Conservation (phyloP, 352 stramenopile species). For the Pythium sukuiense region DNA sequence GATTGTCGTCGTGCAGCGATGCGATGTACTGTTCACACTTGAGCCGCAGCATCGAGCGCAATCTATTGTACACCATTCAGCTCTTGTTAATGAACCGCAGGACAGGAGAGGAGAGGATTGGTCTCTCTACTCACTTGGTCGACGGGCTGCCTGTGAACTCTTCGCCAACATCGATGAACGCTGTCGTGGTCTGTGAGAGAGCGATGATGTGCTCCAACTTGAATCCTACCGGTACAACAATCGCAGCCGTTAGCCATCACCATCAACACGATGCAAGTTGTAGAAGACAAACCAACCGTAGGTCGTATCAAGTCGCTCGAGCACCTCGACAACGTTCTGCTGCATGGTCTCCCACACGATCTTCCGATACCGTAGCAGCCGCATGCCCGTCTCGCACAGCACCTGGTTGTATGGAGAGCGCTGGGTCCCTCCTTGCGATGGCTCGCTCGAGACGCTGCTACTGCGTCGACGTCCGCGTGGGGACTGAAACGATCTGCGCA, state of each 20-base stretch:
- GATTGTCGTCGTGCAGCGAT: conserved; percentile 79
- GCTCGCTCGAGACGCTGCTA: conserved; percentile 36
- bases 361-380: conserved; percentile 71
- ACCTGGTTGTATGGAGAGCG: conserved; percentile 61
- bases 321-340: conserved; percentile 67
- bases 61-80: conserved; percentile 27
- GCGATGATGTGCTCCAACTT: conserved; percentile 89
- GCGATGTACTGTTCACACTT: conserved; percentile 84
- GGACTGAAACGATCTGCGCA: conserved; percentile 19
- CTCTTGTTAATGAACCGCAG: neutral
- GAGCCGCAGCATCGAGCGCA: conserved; percentile 65
- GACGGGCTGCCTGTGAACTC: conserved; percentile 78
- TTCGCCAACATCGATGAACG: conserved; percentile 81
- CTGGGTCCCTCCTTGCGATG: conserved; percentile 11
- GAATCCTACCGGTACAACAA: conserved; percentile 42
- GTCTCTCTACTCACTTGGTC: conserved; percentile 53
- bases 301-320: conserved; percentile 70
- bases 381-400: conserved; percentile 79
- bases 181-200: conserved; percentile 70
- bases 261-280: neutral
- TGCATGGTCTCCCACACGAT: conserved; percentile 90
- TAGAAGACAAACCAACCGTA: conserved; percentile 44
- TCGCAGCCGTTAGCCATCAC: neutral
- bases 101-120: no score
- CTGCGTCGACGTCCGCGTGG: conserved; percentile 35